Percentiles rank a stretch among this genome's conserved stretches.
These are phyloP conservation scores for Talaromyces sp. DNA, from an alignment of 2,329 filamentous ascomycete species.

Conservation along the genomic window DNA sequence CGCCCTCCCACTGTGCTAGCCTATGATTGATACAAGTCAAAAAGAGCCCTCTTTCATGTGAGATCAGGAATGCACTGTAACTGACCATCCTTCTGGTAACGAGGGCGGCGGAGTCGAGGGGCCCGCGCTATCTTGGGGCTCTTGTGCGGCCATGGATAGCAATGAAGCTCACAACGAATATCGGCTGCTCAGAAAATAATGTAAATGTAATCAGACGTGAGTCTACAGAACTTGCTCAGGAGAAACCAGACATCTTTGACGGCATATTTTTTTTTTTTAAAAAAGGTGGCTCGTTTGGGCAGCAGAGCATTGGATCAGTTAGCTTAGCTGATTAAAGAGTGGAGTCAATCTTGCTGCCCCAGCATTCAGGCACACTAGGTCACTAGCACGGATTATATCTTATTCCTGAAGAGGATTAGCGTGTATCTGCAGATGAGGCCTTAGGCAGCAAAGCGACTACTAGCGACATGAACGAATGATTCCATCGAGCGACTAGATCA, in stretches of 20 bases:
- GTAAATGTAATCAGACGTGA: background rate
- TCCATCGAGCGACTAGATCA: no score
- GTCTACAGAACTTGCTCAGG: background rate
- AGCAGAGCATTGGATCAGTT: background rate
- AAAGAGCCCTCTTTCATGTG: no score
- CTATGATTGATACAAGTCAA: conserved; percentile 21
- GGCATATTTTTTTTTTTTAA: no score
- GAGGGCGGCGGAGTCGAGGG: conserved; percentile 37
- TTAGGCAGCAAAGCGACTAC: background rate
- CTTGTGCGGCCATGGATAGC: conserved; percentile 26
- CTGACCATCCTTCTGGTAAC: conserved; percentile 40
- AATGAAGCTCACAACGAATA: background rate
- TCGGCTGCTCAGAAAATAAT: background rate
- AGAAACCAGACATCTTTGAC: background rate
- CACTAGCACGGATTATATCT: background rate
- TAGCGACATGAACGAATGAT: no score
- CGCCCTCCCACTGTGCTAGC: conserved; percentile 41
- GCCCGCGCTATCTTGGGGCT: conserved; percentile 37
- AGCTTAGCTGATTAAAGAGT: background rate
- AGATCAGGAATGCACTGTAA: conserved; percentile 22
- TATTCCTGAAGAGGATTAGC: background rate
- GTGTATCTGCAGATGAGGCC: background rate
- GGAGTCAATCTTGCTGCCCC: background rate
- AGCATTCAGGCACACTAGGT: conserved; percentile 2
- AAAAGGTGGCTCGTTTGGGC: background rate